Evolutionary conservation across 768 basidiomycete genomes (phyloP).

Genomic region (Chlorophyllum brunneum): DNA sequence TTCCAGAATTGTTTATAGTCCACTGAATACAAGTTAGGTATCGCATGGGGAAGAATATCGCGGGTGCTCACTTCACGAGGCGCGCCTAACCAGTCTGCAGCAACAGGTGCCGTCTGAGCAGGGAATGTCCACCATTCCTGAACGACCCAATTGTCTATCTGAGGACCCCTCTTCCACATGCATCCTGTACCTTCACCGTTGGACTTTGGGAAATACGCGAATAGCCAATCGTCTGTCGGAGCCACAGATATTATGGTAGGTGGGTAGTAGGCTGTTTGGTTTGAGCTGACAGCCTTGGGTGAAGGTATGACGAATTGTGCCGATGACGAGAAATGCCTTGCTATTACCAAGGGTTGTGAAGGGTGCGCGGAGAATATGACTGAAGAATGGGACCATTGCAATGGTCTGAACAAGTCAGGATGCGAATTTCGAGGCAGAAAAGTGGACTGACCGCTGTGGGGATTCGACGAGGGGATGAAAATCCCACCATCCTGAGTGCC

Average conservation of each 20-base stretch:
- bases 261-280: conserved; percentile 50
- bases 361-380: conserved; percentile 69
- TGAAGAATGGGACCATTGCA: conserved; percentile 69
- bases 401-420: conserved; percentile 41
- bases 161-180: conserved; percentile 57
- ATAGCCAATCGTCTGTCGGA: conserved; percentile 59
- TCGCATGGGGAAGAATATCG: background rate
- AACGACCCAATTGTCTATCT: conserved; percentile 60
- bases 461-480: conserved; percentile 58
- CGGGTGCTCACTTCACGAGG: conserved; percentile 51
- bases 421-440: background rate
- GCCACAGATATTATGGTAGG: conserved; percentile 60
- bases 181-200: conserved; percentile 57
- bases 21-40: conserved; percentile 38
- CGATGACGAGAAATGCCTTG: conserved; percentile 66
- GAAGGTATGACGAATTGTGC: conserved; percentile 59
- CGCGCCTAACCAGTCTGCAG: conserved; percentile 56
- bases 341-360: conserved; percentile 54
- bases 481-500: conserved; percentile 76
- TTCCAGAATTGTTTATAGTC: conserved; percentile 39
- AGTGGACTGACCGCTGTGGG: conserved; percentile 41
- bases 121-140: conserved; percentile 53
- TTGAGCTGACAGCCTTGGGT: conserved; percentile 43
- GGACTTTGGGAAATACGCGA: conserved; percentile 69
- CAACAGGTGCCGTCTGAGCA: conserved; percentile 52